Evolutionary conservation across 192 early-diverging fungal genomes (phyloP).

Genomic region (Borealophlyctis nickersoniae): DNA sequence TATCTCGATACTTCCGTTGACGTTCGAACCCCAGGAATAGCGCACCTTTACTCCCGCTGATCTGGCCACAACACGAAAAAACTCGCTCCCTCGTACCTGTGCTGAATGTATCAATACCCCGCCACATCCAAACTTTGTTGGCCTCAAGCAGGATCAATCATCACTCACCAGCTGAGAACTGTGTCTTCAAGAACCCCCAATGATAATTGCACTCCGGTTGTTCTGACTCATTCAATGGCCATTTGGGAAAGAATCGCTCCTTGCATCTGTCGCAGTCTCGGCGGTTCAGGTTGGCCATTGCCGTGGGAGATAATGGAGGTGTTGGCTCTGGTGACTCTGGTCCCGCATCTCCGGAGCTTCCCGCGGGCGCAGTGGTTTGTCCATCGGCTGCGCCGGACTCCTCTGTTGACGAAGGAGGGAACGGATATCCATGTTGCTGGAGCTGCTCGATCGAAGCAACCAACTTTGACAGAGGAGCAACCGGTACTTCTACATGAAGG

Average conservation of each 20-base stretch:
- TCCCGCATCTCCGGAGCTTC: too few relatives aligned
- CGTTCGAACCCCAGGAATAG: not conserved
- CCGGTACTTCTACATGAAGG: not conserved
- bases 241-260: conserved; percentile 38
- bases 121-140: too few relatives aligned
- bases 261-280: conserved; percentile 44
- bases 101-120: not conserved
- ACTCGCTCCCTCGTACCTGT: conserved; percentile 37
- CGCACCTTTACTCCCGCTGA: not conserved
- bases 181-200: conserved; percentile 28
- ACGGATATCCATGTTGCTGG: conserved; percentile 41
- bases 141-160: not conserved
- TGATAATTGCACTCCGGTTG: conserved; percentile 46
- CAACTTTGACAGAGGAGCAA: not conserved
- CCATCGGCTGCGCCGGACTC: too few relatives aligned
- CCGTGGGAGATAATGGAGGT: too few relatives aligned
- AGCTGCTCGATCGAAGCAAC: conserved; percentile 19
- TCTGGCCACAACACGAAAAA: conserved; percentile 45
- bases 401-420: too few relatives aligned
- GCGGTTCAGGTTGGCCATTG: not conserved
- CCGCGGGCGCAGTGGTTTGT: too few relatives aligned
- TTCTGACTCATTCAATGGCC: conserved; percentile 35
- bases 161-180: conserved; percentile 23
- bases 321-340: too few relatives aligned
- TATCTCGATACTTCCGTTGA: too few relatives aligned